phyloP scores from a whole-genome alignment of 345 rosid genomes.

The Corchorus olitorius region DNA sequence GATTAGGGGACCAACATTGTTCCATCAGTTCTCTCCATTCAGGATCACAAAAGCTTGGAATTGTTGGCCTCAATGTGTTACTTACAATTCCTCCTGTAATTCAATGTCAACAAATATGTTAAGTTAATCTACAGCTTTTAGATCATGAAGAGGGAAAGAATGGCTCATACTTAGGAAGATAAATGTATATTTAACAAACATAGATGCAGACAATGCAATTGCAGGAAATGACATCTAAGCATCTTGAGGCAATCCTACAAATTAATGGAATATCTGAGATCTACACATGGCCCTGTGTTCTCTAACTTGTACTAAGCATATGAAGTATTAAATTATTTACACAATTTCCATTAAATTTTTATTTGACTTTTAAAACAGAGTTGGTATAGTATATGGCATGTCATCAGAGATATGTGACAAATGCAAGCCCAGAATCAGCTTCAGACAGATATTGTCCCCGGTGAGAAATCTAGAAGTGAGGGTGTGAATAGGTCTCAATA shows the following conservation, averaged over 20 bases:
- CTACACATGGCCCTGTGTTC: background rate
- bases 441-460: background rate
- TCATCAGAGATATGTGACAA: background rate
- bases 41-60: conserved; percentile 65
- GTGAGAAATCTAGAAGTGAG: background rate
- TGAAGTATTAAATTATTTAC: background rate
- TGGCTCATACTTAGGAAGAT: background rate
- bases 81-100: conserved; percentile 76
- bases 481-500: background rate
- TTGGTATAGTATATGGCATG: background rate
- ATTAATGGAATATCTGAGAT: background rate
- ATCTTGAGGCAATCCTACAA: background rate
- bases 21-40: conserved; percentile 81
- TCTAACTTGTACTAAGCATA: background rate
- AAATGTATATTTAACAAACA: background rate
- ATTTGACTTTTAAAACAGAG: too few relatives aligned
- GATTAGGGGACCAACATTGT: conserved; percentile 83
- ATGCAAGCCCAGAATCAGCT: background rate
- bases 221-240: background rate
- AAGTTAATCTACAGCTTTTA: background rate
- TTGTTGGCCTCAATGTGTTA: conserved; percentile 73
- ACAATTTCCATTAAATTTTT: background rate
- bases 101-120: background rate
- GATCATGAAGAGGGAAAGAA: background rate
- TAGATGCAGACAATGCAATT: background rate